Conservation (phyloP, 2,329 filamentous ascomycete genomes). For the Monosporascus ibericus region DNA sequence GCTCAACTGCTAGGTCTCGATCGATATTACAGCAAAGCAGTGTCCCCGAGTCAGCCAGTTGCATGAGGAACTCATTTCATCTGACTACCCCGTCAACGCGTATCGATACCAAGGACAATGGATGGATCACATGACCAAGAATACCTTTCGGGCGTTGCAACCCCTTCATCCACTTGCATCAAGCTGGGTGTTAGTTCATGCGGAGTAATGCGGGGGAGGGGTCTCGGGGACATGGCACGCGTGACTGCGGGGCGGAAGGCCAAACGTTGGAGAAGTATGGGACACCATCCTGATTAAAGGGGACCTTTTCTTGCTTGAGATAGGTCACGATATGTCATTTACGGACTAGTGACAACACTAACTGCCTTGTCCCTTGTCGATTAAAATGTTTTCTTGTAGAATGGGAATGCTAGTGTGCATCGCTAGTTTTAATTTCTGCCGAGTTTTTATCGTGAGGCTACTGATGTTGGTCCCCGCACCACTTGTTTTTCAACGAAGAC, state of each 20-base stretch:
- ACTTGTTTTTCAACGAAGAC: no score
- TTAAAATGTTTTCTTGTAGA: no score
- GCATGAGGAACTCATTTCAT: background rate
- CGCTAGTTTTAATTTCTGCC: no score
- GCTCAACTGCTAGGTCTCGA: background rate
- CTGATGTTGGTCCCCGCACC: no score
- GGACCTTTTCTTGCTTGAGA: background rate
- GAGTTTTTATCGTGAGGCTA: no score
- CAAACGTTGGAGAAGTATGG: background rate
- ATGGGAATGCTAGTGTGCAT: no score
- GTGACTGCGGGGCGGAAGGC: background rate
- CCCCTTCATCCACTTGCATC: background rate
- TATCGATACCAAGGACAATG: background rate
- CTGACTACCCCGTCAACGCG: background rate
- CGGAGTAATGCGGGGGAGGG: background rate
- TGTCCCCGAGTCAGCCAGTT: background rate
- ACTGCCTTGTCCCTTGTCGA: no score
- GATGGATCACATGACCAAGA: background rate
- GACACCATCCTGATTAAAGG: background rate
- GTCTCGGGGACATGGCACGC: background rate
- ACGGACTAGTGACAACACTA: background rate
- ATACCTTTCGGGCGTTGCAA: background rate
- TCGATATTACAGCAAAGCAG: background rate
- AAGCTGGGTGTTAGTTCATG: background rate
- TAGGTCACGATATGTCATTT: background rate